phyloP scores from a whole-genome alignment of 805 yeast genomes.

The Barnettozyma siamensis region DNA sequence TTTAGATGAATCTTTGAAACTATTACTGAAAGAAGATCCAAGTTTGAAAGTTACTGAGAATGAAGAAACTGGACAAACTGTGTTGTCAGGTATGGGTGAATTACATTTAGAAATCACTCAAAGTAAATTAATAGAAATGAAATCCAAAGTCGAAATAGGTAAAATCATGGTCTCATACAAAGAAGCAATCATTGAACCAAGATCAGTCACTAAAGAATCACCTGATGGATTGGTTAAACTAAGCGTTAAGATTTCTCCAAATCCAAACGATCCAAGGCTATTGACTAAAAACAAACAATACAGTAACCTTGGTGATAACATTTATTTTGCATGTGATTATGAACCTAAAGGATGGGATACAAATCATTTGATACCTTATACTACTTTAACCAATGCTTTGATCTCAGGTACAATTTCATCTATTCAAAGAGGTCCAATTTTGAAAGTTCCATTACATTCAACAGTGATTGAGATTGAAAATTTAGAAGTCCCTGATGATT shows the following conservation, averaged over 20 bases:
- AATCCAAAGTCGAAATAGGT: conserved; percentile 76
- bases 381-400: conserved; percentile 43
- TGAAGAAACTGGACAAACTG: conserved; percentile 84
- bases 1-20: conserved; percentile 62
- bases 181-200: conserved; percentile 45
- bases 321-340: conserved; percentile 29
- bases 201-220: conserved; percentile 11
- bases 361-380: conserved; percentile 43
- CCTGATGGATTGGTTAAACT: conserved; percentile 22
- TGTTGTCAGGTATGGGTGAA: conserved; percentile 96
- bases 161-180: conserved; percentile 86
- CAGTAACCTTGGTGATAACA: conserved; percentile 29
- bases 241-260: conserved; percentile 29
- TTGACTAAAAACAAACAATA: conserved; percentile 24
- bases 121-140: conserved; percentile 75
- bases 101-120: conserved; percentile 84
- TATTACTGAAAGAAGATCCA: conserved; percentile 84
- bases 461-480: conserved; percentile 47
- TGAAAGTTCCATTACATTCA: conserved; percentile 53
- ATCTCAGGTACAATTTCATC: conserved; percentile 56
- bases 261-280: conserved; percentile 21
- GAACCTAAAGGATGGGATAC: conserved; percentile 26
- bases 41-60: conserved; percentile 66
- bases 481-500: conserved; percentile 46
- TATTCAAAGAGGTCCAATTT: conserved; percentile 57